Conservation (phyloP, 768 basidiomycete genomes). For the Trichaptum fuscoviolaceum region DNA sequence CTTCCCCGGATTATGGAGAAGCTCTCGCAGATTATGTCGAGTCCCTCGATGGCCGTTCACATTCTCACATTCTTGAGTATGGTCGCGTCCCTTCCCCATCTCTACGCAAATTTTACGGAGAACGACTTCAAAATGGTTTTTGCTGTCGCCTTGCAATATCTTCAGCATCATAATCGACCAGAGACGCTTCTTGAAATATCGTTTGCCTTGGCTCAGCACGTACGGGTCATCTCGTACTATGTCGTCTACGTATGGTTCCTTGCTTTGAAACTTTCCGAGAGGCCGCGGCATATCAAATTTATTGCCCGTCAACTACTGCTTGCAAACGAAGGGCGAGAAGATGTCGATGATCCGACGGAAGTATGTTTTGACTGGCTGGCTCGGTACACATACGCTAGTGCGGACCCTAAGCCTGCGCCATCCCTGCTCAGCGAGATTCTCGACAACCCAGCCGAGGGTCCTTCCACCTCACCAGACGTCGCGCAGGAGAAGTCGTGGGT, state of each 20-base stretch:
- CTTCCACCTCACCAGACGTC: slow-evolving; percentile 29
- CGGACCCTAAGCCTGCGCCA: slow-evolving; percentile 82
- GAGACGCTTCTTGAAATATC: slow-evolving; percentile 57
- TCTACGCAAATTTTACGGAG: slow-evolving; percentile 90
- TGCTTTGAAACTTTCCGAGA: slow-evolving; percentile 74
- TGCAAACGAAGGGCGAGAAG: slow-evolving; percentile 69
- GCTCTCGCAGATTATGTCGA: slow-evolving; percentile 91
- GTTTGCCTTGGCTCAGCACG: slow-evolving; percentile 87
- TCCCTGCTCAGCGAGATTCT: slow-evolving; percentile 78
- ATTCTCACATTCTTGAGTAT: slow-evolving; percentile 89
- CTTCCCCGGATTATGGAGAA: slow-evolving; percentile 80
- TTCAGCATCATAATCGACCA: slow-evolving; percentile 79
- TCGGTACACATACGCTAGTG: slow-evolving; percentile 89
- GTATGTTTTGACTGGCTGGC: slow-evolving; percentile 98
- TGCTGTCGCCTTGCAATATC: slow-evolving; percentile 88
- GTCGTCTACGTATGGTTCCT: slow-evolving; percentile 95
- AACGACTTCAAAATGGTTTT: slow-evolving; percentile 91
- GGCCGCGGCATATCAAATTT: slow-evolving; percentile 76
- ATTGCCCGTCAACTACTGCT: slow-evolving; percentile 83
- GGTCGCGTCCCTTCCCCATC: slow-evolving; percentile 69
- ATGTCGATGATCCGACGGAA: slow-evolving; percentile 85
- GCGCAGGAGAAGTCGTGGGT: slow-evolving; percentile 75
- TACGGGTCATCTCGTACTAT: slow-evolving; percentile 84
- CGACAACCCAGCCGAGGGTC: slow-evolving; percentile 46
- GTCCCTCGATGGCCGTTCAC: slow-evolving; percentile 89